These are phyloP conservation scores for Fragaria vesca DNA, from an alignment of 306 rosid genomes.

Conservation along the genomic window DNA sequence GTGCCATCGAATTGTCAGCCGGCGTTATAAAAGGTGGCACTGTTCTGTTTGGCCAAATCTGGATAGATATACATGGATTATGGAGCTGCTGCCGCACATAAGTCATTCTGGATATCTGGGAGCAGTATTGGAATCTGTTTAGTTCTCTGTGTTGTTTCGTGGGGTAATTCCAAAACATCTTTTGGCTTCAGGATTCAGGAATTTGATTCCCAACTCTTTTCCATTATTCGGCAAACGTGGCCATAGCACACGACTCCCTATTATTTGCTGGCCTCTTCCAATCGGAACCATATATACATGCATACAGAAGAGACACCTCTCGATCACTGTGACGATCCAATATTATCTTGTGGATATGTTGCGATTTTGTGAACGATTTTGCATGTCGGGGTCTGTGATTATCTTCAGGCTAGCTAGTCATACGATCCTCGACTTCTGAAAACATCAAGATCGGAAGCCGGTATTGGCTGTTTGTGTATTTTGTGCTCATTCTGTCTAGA, in stretches of 20 bases:
- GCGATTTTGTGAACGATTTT: neutral
- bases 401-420: neutral
- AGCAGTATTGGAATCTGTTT: neutral
- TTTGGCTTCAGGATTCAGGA: neutral
- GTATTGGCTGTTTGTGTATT: neutral
- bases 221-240: neutral
- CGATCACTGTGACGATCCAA: neutral
- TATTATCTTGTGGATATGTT: neutral
- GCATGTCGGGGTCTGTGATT: neutral
- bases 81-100: neutral
- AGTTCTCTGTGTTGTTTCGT: slow-evolving; percentile 16
- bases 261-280: neutral
- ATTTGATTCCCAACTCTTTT: slow-evolving; percentile 7
- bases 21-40: neutral
- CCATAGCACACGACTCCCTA: neutral
- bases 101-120: slow-evolving; percentile 20
- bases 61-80: neutral
- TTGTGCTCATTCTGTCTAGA: neutral
- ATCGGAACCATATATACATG: neutral
- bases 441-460: neutral
- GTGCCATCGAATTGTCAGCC: neutral
- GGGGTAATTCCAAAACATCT: slow-evolving; percentile 11
- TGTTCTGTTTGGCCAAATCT: slow-evolving; percentile 6
- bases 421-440: neutral
- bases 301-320: neutral